These are phyloP conservation scores for Peronospora belbahrii DNA, from an alignment of 352 stramenopile species.

Conservation along the genomic window DNA sequence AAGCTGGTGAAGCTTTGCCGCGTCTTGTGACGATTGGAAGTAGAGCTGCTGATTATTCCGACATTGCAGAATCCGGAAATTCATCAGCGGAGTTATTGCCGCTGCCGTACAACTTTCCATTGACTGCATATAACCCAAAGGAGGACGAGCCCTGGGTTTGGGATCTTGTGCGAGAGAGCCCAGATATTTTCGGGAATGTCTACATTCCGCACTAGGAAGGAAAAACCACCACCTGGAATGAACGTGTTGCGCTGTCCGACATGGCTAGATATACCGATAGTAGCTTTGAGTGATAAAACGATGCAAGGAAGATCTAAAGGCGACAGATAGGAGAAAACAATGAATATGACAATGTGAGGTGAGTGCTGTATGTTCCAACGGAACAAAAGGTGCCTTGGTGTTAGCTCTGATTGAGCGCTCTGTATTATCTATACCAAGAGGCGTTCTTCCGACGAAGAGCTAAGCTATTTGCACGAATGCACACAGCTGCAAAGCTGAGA, in stretches of 20 bases:
- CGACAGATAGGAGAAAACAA: too few species aligned
- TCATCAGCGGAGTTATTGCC: slow-evolving; percentile 27
- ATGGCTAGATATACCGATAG: background rate
- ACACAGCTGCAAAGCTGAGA: too few species aligned
- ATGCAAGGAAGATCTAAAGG: slow-evolving; percentile 10
- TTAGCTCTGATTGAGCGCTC: too few species aligned
- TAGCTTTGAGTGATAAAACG: slow-evolving; percentile 16
- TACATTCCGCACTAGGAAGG: slow-evolving; percentile 44
- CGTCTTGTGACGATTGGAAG: slow-evolving; percentile 35
- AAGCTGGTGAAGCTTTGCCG: background rate
- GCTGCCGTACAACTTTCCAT: slow-evolving; percentile 59
- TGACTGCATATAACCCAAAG: slow-evolving; percentile 60
- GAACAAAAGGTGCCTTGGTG: too few species aligned
- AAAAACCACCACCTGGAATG: background rate
- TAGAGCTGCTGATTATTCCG: slow-evolving; percentile 11
- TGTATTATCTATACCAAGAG: too few species aligned
- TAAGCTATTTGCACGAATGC: too few species aligned
- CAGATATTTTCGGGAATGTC: slow-evolving; percentile 60
- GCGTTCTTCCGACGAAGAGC: too few species aligned
- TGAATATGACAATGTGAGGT: too few species aligned
- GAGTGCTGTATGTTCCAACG: too few species aligned
- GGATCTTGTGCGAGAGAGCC: slow-evolving; percentile 58
- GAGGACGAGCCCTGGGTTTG: slow-evolving; percentile 76
- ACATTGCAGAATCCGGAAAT: slow-evolving; percentile 1
- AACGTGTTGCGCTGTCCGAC: slow-evolving; percentile 4